These are phyloP conservation scores for Annona cherimola DNA, from an alignment of 164 flowering plant genomes.

Conservation along the genomic window DNA sequence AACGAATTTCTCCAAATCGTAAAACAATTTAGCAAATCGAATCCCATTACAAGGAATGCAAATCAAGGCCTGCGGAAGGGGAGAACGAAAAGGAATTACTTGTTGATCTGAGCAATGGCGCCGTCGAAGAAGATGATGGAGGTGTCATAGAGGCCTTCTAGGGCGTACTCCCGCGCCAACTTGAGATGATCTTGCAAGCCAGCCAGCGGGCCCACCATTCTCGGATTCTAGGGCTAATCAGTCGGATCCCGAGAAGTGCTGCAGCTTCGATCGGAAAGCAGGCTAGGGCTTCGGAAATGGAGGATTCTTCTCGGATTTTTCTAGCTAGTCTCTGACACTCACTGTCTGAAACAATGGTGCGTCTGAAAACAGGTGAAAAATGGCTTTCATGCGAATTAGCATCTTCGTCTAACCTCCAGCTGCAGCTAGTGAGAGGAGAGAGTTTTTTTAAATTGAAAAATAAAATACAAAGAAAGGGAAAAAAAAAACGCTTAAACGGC, in stretches of 20 bases:
- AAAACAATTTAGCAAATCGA: background rate
- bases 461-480: too few relatives aligned
- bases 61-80: background rate
- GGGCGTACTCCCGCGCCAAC: slow-evolving; percentile 87
- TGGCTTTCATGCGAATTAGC: too few relatives aligned
- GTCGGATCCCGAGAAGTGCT: background rate
- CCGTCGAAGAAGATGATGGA: slow-evolving; percentile 97
- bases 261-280: background rate
- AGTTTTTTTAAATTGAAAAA: too few relatives aligned
- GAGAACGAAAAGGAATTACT: slow-evolving; percentile 42
- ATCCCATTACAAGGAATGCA: background rate
- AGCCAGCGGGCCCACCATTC: slow-evolving; percentile 54
- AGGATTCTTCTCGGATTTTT: background rate
- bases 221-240: slow-evolving; percentile 11
- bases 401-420: background rate
- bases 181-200: slow-evolving; percentile 92
- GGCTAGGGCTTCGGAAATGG: background rate
- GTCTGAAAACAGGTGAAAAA: too few relatives aligned
- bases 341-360: too few relatives aligned
- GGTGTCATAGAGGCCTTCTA: slow-evolving; percentile 92
- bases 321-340: too few relatives aligned
- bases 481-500: slow-evolving; percentile 25
- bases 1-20: background rate
- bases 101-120: slow-evolving; percentile 97
- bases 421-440: too few relatives aligned